Evolutionary conservation across 2,329 filamentous ascomycete genomes (phyloP).

Genomic region (Beauveria varroae): DNA sequence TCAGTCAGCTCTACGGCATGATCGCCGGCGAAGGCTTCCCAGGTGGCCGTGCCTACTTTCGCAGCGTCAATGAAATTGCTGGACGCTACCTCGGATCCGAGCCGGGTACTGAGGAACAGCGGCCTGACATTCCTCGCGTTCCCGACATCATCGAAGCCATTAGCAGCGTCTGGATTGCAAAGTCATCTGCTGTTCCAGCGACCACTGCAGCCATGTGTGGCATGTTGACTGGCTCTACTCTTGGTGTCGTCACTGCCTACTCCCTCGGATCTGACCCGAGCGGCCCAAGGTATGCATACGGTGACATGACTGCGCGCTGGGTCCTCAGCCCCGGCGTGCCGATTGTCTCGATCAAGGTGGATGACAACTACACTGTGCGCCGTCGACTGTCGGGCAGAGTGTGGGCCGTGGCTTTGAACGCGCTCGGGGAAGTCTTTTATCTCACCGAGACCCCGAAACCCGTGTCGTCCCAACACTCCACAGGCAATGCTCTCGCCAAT

Average conservation of each 20-base stretch:
- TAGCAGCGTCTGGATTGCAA: constrained; percentile 83
- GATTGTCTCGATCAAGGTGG: constrained; percentile 74
- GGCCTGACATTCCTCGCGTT: constrained; percentile 69
- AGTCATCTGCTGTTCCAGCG: constrained; percentile 62
- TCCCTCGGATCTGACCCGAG: constrained; percentile 56
- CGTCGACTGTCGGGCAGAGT: constrained; percentile 64
- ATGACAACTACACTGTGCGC: constrained; percentile 70
- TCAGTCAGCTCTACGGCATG: constrained; percentile 78
- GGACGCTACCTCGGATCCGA: constrained; percentile 66
- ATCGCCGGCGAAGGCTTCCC: constrained; percentile 81
- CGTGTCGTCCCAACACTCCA: constrained; percentile 38
- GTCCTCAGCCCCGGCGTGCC: constrained; percentile 87
- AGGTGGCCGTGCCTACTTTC: constrained; percentile 73
- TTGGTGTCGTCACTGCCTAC: constrained; percentile 77
- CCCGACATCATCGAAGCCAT: constrained; percentile 63
- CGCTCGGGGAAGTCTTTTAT: constrained; percentile 85
- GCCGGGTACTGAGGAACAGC: constrained; percentile 51
- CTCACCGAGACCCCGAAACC: constrained; percentile 62
- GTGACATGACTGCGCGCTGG: constrained; percentile 83
- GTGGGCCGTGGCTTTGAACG: constrained; percentile 92
- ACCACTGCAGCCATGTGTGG: constrained; percentile 72
- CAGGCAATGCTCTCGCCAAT: constrained; percentile 51
- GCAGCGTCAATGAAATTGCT: constrained; percentile 63
- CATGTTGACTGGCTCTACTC: constrained; percentile 74
- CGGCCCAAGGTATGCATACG: constrained; percentile 57